A percentile compares a stretch with the other conserved stretches of the same genome.
phyloP scores from a whole-genome alignment of 306 rosid genomes.

The Prunus kanzakura region DNA sequence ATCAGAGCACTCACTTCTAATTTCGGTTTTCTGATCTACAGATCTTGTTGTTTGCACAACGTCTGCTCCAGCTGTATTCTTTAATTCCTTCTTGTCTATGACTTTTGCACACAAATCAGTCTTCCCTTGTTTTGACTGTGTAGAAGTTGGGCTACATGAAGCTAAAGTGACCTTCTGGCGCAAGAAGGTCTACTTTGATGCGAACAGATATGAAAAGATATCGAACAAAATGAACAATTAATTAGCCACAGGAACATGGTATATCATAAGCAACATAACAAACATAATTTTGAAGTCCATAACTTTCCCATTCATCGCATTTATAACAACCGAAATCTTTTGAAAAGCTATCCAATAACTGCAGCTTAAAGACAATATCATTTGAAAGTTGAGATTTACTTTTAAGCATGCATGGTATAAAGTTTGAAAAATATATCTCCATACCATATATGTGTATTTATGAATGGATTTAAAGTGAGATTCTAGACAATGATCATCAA shows the following conservation, averaged over 20 bases:
- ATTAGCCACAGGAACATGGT: slow-evolving; percentile 11
- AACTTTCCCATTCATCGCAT: not conserved
- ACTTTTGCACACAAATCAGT: slow-evolving; percentile 25
- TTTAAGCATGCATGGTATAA: not conserved
- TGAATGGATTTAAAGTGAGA: not conserved
- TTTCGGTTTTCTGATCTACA: slow-evolving; percentile 31
- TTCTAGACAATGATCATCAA: not conserved
- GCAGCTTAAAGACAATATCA: not conserved
- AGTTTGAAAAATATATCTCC: not conserved
- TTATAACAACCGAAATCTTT: not conserved
- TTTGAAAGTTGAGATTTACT: not conserved
- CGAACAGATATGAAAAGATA: not conserved
- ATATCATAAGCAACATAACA: not conserved
- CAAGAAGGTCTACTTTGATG: slow-evolving; percentile 66
- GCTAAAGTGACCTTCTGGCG: slow-evolving; percentile 86
- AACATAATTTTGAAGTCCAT: not conserved
- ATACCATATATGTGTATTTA: not conserved
- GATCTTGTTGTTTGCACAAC: slow-evolving; percentile 27
- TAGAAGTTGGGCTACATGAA: slow-evolving; percentile 42
- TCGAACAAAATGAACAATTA: not conserved
- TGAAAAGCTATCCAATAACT: not conserved
- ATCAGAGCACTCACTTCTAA: slow-evolving; percentile 27
- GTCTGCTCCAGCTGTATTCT: slow-evolving; percentile 35
- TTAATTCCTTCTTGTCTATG: slow-evolving; percentile 29
- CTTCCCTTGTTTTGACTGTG: slow-evolving; percentile 41